Conservation (phyloP, 2,329 filamentous ascomycete genomes). For the Pseudopithomyces maydicus region DNA sequence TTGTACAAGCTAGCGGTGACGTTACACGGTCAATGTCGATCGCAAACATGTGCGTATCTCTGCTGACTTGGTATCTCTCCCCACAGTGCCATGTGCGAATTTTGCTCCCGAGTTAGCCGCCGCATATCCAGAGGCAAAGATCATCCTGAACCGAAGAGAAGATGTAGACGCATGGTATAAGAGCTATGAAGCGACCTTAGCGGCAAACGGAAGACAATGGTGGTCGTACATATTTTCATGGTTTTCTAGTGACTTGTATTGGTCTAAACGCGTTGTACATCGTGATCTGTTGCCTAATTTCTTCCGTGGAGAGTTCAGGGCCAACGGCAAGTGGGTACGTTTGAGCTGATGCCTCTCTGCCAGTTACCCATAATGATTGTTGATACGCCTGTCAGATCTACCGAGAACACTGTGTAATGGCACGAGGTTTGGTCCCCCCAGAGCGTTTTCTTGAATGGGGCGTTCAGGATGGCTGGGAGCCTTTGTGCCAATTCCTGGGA, state of each 20-base stretch:
- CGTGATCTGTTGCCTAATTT: neutral
- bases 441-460: conserved; percentile 14
- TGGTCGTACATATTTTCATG: conserved; percentile 1
- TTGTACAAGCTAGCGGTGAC: no score
- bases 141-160: conserved; percentile 67
- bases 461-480: conserved; percentile 15
- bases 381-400: neutral
- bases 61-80: no score
- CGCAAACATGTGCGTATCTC: no score
- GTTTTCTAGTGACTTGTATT: conserved; percentile 10
- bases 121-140: conserved; percentile 67
- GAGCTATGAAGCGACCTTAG: conserved; percentile 1
- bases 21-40: no score
- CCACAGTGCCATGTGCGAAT: conserved; percentile 25
- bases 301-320: neutral
- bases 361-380: no score
- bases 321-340: conserved; percentile 10
- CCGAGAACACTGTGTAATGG: conserved; percentile 11
- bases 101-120: conserved; percentile 35
- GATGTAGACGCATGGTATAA: conserved; percentile 67
- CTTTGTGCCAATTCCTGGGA: conserved; percentile 17
- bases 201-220: neutral
- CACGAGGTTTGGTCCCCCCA: neutral
- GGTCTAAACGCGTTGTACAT: neutral
- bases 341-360: no score